Conservation (phyloP, 1,284 basidiomycete species). For the Austroboletus niveus region DNA sequence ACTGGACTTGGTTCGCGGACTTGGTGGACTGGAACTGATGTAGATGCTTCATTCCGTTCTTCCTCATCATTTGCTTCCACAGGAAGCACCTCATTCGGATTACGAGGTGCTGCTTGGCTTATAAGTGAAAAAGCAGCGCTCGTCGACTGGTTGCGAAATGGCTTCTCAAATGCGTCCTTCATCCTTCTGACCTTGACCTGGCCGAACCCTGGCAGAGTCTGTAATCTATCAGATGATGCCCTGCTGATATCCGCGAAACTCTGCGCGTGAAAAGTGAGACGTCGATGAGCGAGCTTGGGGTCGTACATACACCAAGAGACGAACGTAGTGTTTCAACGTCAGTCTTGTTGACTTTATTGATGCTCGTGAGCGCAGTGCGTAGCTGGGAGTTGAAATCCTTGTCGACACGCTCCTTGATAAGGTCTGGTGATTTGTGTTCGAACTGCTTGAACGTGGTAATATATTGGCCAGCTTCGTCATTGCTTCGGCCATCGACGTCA, state of each 20-base stretch:
- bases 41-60: constrained; percentile 18
- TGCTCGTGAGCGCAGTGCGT: constrained; percentile 83
- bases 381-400: constrained; percentile 85
- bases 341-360: constrained; percentile 95
- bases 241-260: constrained; percentile 80
- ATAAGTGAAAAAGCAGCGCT: constrained; percentile 42
- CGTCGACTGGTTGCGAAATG: constrained; percentile 65
- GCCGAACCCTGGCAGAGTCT: constrained; percentile 89
- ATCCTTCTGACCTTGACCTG: constrained; percentile 89
- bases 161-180: constrained; percentile 76
- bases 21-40: not conserved
- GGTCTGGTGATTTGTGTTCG: constrained; percentile 90
- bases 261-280: constrained; percentile 40
- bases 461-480: constrained; percentile 91
- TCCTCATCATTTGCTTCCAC: constrained; percentile 12
- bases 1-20: constrained; percentile 41
- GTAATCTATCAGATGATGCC: constrained; percentile 73
- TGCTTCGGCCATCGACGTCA: constrained; percentile 41
- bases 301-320: constrained; percentile 81
- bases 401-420: constrained; percentile 92
- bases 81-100: constrained; percentile 9
- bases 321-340: constrained; percentile 93
- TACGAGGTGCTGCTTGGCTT: constrained; percentile 19
- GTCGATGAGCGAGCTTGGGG: not conserved
- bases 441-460: constrained; percentile 90